Evolutionary conservation across 2,329 filamentous ascomycete genomes (phyloP).

Genomic region (Hymenotorrendiella dingleyae): DNA sequence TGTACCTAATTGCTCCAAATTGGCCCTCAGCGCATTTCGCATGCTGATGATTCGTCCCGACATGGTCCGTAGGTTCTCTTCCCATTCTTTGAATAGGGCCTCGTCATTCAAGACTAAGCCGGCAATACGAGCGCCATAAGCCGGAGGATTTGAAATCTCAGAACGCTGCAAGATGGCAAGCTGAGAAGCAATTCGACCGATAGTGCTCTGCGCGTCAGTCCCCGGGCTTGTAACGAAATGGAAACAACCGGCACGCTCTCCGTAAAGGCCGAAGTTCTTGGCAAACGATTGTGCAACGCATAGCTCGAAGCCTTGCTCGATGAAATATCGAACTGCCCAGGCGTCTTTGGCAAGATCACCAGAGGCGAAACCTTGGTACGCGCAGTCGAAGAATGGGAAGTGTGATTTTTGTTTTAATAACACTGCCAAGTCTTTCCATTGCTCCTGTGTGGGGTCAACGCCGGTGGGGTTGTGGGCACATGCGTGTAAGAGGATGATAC

Average conservation of each 20-base stretch:
- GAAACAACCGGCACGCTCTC: constrained; percentile 93
- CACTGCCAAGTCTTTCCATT: constrained; percentile 85
- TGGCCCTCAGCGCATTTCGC: constrained; percentile 69
- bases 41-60: constrained; percentile 91
- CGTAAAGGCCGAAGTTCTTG: constrained; percentile 97
- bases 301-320: constrained; percentile 85
- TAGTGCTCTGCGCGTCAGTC: constrained; percentile 54
- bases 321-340: constrained; percentile 89
- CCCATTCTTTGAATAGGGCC: constrained; percentile 77
- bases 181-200: constrained; percentile 71
- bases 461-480: constrained; percentile 98
- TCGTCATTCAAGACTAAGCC: constrained; percentile 77
- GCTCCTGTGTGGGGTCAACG: constrained; percentile 86
- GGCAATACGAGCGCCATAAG: constrained; percentile 89
- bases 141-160: constrained; percentile 94
- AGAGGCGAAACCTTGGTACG: constrained; percentile 96
- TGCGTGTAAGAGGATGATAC: constrained; percentile 85
- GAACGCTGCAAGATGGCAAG: constrained; percentile 91
- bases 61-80: constrained; percentile 88
- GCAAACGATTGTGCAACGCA: constrained; percentile 90
- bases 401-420: constrained; percentile 73
- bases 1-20: constrained; percentile 79
- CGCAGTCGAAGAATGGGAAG: constrained; percentile 97
- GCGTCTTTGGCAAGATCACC: constrained; percentile 81
- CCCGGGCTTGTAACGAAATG: constrained; percentile 79